Base-by-base conservation (phyloP, 768 basidiomycete genomes). In the Pleurotus ostreatus region DNA sequence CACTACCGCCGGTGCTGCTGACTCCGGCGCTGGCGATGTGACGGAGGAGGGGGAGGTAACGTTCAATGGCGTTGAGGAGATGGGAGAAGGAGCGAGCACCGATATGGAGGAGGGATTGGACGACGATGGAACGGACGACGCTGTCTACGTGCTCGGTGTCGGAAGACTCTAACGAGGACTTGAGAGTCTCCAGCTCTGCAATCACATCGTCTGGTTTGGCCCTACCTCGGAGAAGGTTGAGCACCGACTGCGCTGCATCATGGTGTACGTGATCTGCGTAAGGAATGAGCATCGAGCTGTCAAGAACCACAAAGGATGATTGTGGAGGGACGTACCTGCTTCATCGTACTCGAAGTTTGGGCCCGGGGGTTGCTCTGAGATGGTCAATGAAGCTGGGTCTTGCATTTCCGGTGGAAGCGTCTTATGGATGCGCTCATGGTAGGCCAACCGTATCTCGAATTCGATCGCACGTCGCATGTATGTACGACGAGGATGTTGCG, bases 61-160 rank as follows among this genome's bases (percentile, higher is more conserved):
- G 88, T 67, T 99, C 97, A 61, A 98, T 93, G 3, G 94, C 95
- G 65, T 98, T 98, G 61, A 98, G 83, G 63, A 98, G 87, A 71
- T 99, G 97, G 0, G 95, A 98, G 77, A 99, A 98, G 2, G 95
- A 97, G 13, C 97, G 86, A 2, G 91, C 85, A 51, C 97, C 97
- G 58, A 98, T 89, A 66, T 91, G 85, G 5, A 98, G 80, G 4
- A 98, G 80, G 11, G 91, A 92, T 63, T 98, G 94, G 46, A 92
- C 78, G 15, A 90, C 79, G 61, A 98, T 88, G 25, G 89, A 86
- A 20, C 92, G 85, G 40, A 88, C 75, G 51, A 86, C 70, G 15
- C 75, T 65, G 62, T 91, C 86, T 12, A 92, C 78, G 56, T 88
- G 86, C 59, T 74, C 63, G 6, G 77, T 78, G 13, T 82, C 80